These are phyloP conservation scores for Solanum paucissectum DNA, from an alignment of 257 asterid species.

Conservation along the genomic window DNA sequence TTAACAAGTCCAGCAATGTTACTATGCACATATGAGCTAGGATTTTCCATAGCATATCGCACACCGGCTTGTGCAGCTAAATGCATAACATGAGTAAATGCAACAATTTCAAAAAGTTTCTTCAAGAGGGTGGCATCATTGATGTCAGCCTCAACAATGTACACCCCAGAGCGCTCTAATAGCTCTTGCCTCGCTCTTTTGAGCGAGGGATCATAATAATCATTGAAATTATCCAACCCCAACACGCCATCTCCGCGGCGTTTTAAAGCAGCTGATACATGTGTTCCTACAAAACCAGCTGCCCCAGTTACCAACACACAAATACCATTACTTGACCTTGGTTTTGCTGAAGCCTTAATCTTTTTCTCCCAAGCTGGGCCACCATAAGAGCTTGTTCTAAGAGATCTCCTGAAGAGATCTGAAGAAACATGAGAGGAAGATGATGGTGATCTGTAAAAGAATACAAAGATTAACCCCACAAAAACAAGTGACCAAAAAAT, in stretches of 20 bases:
- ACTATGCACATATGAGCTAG: slow-evolving; percentile 87
- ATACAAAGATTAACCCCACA: slow-evolving; percentile 62
- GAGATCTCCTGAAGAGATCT: slow-evolving; percentile 83
- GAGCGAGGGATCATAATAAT: slow-evolving; percentile 69
- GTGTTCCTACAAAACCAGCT: slow-evolving; percentile 94
- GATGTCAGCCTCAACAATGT: slow-evolving; percentile 89
- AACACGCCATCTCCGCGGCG: slow-evolving; percentile 95
- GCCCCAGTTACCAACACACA: slow-evolving; percentile 94
- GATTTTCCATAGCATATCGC: slow-evolving; percentile 92
- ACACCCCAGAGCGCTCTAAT: slow-evolving; percentile 66
- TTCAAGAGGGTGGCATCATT: slow-evolving; percentile 50
- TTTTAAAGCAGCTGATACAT: slow-evolving; percentile 80
- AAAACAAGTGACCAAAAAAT: slow-evolving; percentile 80
- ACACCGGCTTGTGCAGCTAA: slow-evolving; percentile 98
- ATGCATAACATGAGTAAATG: slow-evolving; percentile 93
- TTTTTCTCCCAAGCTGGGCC: slow-evolving; percentile 57
- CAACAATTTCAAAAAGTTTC: slow-evolving; percentile 68
- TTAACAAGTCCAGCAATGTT: slow-evolving; percentile 88
- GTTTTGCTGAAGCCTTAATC: slow-evolving; percentile 64
- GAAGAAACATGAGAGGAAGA: slow-evolving; percentile 34
- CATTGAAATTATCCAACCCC: slow-evolving; percentile 80
- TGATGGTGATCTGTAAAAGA: slow-evolving; percentile 70
- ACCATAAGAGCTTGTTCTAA: slow-evolving; percentile 51
- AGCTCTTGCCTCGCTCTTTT: slow-evolving; percentile 76
- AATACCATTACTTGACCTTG: slow-evolving; percentile 70